Evolutionary conservation across 2,329 filamentous ascomycete genomes (phyloP), one percentile per base, ranked within the genome.

Genomic region (Penicillium aurantiogriseum): DNA sequence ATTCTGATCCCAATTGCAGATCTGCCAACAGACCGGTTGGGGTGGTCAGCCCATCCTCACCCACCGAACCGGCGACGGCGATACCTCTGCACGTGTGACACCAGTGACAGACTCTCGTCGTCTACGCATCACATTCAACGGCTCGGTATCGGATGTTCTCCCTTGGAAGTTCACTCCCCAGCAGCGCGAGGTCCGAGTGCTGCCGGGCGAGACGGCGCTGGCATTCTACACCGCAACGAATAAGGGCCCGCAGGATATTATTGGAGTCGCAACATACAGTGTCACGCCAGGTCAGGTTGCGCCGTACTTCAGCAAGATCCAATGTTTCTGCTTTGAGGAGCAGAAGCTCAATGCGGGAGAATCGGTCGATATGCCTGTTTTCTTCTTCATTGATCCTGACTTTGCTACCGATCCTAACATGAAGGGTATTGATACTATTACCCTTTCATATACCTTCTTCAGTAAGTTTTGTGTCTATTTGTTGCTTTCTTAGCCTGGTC

Each of bases 191-290:
- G 94, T 99, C 51, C 87, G 91, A 56, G 93, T 99, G 1, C 82
- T 97, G 2, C 95, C 94, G 0, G 95, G 95, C 63, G 94, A 99
- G 81, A 99, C 94, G 3, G 94, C 94, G 5, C 81, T 99, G 63
- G 94, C 95, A 4, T 99, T 99, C 75, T 99, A 97, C 78, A 99
- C 91, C 7, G 94, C 94, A 13, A 97, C 92, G 55, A 99, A 99
- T 79, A 88, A 86, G 63, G 91, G 90, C 59, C 85, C 90, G 62
- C 85, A 89, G 63, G 95, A 99, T 79, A 97, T 99, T 67, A 97
- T 99, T 69, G 94, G 94, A 47, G 92, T 99, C 43, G 94, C 94
- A 11, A 99, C 94, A 8, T 99, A 99, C 77, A 96, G 91, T 71
- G 95, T 99, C 31, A 97, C 93, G 3, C 94, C 94, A 0, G 94